Evolutionary conservation across 768 basidiomycete species (phyloP).

Genomic region (Pisolithus orientalis): DNA sequence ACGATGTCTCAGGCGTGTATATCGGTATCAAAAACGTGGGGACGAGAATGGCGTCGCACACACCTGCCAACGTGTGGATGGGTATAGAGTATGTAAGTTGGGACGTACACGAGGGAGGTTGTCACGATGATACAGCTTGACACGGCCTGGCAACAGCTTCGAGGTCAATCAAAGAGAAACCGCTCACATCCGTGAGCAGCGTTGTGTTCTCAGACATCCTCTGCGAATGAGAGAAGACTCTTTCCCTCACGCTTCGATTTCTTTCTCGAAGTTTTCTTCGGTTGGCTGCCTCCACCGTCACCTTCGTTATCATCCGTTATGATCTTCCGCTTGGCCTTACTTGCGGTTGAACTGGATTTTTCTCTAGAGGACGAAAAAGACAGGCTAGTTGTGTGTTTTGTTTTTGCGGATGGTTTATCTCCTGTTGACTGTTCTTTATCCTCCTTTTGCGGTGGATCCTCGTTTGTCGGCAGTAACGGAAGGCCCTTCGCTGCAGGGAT

Average conservation of each 20-base stretch:
- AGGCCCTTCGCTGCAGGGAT: constrained; percentile 52
- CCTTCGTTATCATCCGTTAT: constrained; percentile 28
- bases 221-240: constrained; percentile 31
- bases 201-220: constrained; percentile 22
- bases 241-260: constrained; percentile 46
- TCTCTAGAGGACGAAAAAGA: constrained; percentile 36
- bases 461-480: constrained; percentile 41
- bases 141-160: neutral
- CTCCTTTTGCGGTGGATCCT: constrained; percentile 22
- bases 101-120: too few species aligned
- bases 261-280: constrained; percentile 37
- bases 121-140: neutral
- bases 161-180: neutral
- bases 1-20: too few species aligned
- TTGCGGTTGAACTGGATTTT: constrained; percentile 15
- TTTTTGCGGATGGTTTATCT: constrained; percentile 14
- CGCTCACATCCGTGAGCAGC: too few species aligned
- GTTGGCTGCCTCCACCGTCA: constrained; percentile 12
- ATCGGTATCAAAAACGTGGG: too few species aligned
- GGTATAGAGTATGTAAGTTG: too few species aligned
- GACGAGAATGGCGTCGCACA: too few species aligned
- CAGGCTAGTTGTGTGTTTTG: constrained; percentile 21
- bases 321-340: constrained; percentile 32
- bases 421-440: constrained; percentile 15
- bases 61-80: too few species aligned